Base-by-base conservation (phyloP, 768 basidiomycete species). In the Pluteus cervinus region DNA sequence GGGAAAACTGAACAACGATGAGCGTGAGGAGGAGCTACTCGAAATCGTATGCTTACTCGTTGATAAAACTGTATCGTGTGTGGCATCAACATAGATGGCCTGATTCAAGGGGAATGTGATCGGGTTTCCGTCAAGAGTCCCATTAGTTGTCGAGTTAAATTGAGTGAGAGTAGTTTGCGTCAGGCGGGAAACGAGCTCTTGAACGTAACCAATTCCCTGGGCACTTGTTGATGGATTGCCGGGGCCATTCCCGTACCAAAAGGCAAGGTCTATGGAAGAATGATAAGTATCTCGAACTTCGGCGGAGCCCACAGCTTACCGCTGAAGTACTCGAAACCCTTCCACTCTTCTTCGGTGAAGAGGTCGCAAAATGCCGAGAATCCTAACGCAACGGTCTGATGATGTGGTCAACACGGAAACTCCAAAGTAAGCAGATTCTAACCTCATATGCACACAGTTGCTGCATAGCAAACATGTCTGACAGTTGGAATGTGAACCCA, bases 271-370 rank as follows among this genome's bases (percentile, higher is more conserved):
- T 43, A 84, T 14, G 21, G 16, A 24, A 26, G 25, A 43, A 30
- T 25, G 38, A 33, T 10, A n/a, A 35, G 9, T 18, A n/a, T n/a
- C n/a, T n/a, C n/a, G n/a, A n/a, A n/a, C n/a, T n/a, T n/a, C n/a
- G n/a, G n/a, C n/a, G n/a, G n/a, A n/a, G n/a, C n/a, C n/a, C n/a
- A n/a, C n/a, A n/a, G n/a, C n/a, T n/a, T n/a, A n/a, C n/a, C n/a
- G n/a, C n/a, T n/a, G n/a, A n/a, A n/a, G 44, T 96, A 94, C 54
- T 88, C 75, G 55, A 91, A 94, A 0, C 89, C 89, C 53, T 86
- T 81, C 92, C 91, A 97, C 58, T 96, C 92, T 29, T 87, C 79
- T 49, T 83, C 73, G 0, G 88, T 90, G 59, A 97, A 97, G 3
- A 96, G 65, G 38, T 81, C 79, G 46, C 91, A 97, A 62, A 93